A percentile compares a stretch with the other conserved stretches of the same genome.
Evolutionary conservation across 352 stramenopile genomes (phyloP).

Genomic region (Hyaloperonospora brassicae): DNA sequence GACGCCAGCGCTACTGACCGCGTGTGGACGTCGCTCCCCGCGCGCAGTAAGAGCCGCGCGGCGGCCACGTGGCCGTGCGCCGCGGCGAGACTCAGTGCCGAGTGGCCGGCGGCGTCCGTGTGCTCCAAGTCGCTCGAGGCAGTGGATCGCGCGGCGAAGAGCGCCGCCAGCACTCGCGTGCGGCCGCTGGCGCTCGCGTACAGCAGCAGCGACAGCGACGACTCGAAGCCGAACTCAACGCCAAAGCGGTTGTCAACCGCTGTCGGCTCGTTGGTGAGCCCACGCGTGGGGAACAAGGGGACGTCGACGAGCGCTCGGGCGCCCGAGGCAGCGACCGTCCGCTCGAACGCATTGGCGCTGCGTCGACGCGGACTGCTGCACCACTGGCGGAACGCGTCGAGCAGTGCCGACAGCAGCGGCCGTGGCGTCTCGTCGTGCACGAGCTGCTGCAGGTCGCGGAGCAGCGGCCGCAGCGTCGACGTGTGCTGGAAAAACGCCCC

Average conservation of each 20-base stretch:
- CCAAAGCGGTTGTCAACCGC: conserved; percentile 8
- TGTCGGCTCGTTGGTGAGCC: not conserved
- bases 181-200: conserved; percentile 53
- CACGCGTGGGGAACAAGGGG: conserved; percentile 29
- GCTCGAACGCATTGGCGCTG: conserved; percentile 33
- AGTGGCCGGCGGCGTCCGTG: conserved; percentile 56
- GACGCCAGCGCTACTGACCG: conserved; percentile 57
- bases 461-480: conserved; percentile 16
- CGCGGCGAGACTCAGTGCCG: conserved; percentile 50
- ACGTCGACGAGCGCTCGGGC: conserved; percentile 42
- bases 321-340: conserved; percentile 32
- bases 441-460: conserved; percentile 47
- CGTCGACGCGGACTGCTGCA: conserved; percentile 4
- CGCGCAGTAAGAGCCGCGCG: conserved; percentile 34
- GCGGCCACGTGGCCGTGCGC: conserved; percentile 46
- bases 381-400: conserved; percentile 42
- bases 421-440: conserved; percentile 58
- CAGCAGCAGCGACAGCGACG: conserved; percentile 44
- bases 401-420: conserved; percentile 40
- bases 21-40: conserved; percentile 50
- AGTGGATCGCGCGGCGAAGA: conserved; percentile 25
- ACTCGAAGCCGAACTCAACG: not conserved
- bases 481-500: conserved; percentile 44
- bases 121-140: conserved; percentile 39
- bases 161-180: conserved; percentile 32